A percentile compares a stretch with the other conserved stretches of the same genome.
Conservation (phyloP, 441 rosid species). For the Arabidopsis lyrata region DNA sequence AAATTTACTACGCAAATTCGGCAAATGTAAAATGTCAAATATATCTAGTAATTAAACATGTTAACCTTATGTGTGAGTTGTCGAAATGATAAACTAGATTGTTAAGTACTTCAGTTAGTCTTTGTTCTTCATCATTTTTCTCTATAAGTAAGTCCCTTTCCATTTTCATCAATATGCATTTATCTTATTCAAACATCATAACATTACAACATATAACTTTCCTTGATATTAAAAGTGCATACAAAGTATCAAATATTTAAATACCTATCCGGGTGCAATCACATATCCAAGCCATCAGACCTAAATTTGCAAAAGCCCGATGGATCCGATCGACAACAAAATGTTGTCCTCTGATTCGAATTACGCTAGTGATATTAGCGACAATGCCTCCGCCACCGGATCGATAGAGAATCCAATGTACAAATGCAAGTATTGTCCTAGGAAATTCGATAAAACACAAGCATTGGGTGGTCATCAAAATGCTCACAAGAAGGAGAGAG, state of each 20-base stretch:
- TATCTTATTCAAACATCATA: slow-evolving; percentile 5
- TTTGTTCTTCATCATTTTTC: neutral
- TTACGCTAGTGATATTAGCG: neutral
- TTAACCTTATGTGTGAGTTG: neutral
- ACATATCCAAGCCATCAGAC: neutral
- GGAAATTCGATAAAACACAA: neutral
- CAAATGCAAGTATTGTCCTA: slow-evolving; percentile 30
- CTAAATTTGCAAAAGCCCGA: neutral
- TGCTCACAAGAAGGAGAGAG: slow-evolving; percentile 16
- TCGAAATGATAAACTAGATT: slow-evolving; percentile 10
- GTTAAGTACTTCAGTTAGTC: slow-evolving; percentile 19
- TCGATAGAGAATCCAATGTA: neutral
- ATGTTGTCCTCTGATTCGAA: neutral
- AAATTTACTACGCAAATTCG: neutral
- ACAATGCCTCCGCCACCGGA: neutral
- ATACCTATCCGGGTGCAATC: neutral
- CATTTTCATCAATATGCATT: slow-evolving; percentile 14
- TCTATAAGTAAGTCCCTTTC: neutral
- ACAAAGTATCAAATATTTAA: slow-evolving; percentile 4
- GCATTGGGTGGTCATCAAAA: slow-evolving; percentile 39
- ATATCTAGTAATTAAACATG: neutral
- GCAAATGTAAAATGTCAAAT: neutral
- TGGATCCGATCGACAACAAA: neutral
- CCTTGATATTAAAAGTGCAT: neutral
- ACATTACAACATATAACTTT: slow-evolving; percentile 5